Evolutionary conservation across 305 asterid species (phyloP).

Genomic region (Fraxinus floribunda): DNA sequence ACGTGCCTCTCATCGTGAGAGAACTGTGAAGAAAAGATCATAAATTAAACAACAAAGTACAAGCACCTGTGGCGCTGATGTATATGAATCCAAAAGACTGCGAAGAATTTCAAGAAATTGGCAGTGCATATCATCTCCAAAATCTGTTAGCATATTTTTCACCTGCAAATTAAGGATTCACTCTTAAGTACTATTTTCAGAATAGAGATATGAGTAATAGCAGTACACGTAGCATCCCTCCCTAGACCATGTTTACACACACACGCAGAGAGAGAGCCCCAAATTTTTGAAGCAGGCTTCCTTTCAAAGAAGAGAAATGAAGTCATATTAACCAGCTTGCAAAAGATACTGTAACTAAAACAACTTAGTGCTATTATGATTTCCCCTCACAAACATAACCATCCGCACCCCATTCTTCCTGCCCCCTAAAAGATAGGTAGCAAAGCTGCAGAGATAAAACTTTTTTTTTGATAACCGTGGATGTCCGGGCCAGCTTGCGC

Average conservation of each 20-base stretch:
- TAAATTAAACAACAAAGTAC: background rate
- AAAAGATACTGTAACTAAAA: background rate
- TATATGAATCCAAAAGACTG: conserved; percentile 78
- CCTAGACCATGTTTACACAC: background rate
- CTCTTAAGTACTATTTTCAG: background rate
- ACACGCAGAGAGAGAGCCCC: background rate
- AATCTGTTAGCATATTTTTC: conserved; percentile 85
- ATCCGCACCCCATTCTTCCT: background rate
- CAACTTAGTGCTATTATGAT: background rate
- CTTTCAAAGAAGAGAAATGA: background rate
- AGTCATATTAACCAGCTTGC: background rate
- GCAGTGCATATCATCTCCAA: conserved; percentile 94
- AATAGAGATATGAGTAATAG: background rate
- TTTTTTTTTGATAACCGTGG: no score
- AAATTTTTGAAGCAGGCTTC: background rate
- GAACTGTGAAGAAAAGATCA: conserved; percentile 12
- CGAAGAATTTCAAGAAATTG: conserved; percentile 96
- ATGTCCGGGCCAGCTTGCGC: no score
- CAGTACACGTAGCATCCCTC: background rate
- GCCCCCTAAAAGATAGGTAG: background rate
- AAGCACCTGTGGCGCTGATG: conserved; percentile 76
- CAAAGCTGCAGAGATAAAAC: background rate
- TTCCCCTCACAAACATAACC: background rate
- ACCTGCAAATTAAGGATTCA: conserved; percentile 58
- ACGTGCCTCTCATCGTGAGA: conserved; percentile 7